Conservation (phyloP, 352 stramenopile genomes). For the Albugo laibachii region DNA sequence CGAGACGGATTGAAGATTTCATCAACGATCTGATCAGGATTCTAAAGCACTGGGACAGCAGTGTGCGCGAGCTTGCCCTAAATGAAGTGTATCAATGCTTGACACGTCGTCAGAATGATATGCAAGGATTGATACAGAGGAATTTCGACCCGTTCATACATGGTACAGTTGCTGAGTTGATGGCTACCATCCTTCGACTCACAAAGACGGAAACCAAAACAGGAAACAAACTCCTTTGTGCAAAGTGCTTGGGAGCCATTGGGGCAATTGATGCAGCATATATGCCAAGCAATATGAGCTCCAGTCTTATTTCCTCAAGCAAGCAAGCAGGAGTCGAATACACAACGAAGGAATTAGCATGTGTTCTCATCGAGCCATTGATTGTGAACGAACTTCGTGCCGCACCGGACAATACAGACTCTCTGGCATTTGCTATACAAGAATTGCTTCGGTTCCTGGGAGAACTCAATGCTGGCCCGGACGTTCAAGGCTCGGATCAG, state of each 20-base stretch:
- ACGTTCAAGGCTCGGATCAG: conserved; percentile 3
- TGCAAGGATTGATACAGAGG: conserved; percentile 46
- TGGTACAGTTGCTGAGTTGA: conserved; percentile 22
- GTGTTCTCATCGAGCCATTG: conserved; percentile 60
- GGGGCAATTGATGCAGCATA: conserved; percentile 62
- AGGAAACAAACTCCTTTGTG: conserved; percentile 43
- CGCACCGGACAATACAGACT: conserved; percentile 68
- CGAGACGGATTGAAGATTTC: conserved; percentile 23
- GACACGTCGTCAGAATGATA: conserved; percentile 30
- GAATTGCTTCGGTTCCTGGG: conserved; percentile 68
- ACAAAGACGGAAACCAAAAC: conserved; percentile 39
- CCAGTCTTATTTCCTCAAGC: conserved; percentile 11
- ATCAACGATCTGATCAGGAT: conserved; percentile 33
- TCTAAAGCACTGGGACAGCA: conserved; percentile 58
- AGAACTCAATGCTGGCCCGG: conserved; percentile 39
- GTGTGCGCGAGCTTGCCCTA: conserved; percentile 58
- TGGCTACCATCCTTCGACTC: conserved; percentile 49
- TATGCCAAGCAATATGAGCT: conserved; percentile 35
- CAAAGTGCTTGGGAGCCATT: conserved; percentile 50
- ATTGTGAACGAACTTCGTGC: conserved; percentile 66
- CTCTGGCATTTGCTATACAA: conserved; percentile 67
- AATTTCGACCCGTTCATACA: conserved; percentile 52
- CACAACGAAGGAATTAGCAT: conserved; percentile 63
- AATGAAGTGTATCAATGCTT: conserved; percentile 43
- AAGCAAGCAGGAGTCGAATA: conserved; percentile 26